Base-by-base conservation (phyloP, 768 basidiomycete species). In the Rickenella mellea region DNA sequence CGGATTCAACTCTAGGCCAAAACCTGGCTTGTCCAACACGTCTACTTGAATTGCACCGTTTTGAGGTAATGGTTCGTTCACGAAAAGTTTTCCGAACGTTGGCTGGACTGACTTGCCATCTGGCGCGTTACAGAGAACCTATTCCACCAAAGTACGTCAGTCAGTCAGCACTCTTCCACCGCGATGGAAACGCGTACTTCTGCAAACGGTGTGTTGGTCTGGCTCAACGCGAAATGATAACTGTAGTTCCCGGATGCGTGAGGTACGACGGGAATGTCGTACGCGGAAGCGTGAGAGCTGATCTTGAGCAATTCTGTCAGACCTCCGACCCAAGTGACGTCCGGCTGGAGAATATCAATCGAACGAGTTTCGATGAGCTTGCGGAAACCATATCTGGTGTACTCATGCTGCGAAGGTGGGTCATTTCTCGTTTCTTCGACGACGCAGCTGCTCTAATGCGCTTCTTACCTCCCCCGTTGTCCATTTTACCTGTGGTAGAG, bases 211-310 rank as follows among this genome's bases (percentile, higher is more conserved):
- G 53, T 51, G 50, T 64, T 56, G 26, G 61, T 52, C 53, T 70
- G 69, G 12, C 60, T 58, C 51, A 68, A 63, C 51, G 67, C 66
- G 27, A 67, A 67, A 45, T 67, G 64, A 57, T 68, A 69, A 35
- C 61, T 66, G 57, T 72, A 72, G 20, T 66, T 65, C 9, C 70
- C 68, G 10, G 62, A 65, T 25, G 68, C 70, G 51, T 70, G 68
- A 6, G 68, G 68, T 14, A 70, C 66, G 33, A 71, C 66, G 20
- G 67, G 67, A 35, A 71, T 66, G 49, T 72, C 68, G 50, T 72
- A 69, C 11, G 67, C 67, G 2, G 62, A 57, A 2, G 66, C 67
- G 50, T 64, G 61, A 1, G 60, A 56, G 38, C 51, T 52, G 41
- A 63, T 56, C 45, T 60, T 59, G 37, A 62, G 50, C 1, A 64